A percentile compares a stretch with the other conserved stretches of the same genome.
Conservation (phyloP, 331 rosid species). For the Prunus yedoensis region DNA sequence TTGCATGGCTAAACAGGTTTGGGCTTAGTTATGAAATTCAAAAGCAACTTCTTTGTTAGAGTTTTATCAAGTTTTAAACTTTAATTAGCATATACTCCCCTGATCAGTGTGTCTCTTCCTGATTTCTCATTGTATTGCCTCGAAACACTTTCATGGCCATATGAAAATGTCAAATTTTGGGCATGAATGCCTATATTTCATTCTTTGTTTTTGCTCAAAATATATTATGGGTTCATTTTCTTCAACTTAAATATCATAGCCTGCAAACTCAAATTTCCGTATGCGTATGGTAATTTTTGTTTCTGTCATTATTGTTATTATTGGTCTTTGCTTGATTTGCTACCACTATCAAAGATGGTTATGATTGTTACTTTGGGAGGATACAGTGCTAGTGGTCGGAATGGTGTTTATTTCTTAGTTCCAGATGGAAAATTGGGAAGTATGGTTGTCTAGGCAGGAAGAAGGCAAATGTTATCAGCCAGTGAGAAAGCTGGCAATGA, state of each 20-base stretch:
- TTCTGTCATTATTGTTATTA: not conserved
- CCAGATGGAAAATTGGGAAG: not conserved
- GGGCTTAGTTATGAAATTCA: not conserved
- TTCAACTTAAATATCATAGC: not conserved
- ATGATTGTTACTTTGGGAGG: not conserved
- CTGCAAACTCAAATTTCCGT: not conserved
- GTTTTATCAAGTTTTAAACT: not conserved
- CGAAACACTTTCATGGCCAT: no score
- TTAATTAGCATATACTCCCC: not conserved
- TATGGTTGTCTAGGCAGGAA: not conserved
- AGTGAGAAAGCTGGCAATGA: constrained; percentile 31
- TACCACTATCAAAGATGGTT: not conserved
- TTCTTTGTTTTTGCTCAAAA: no score
- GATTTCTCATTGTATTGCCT: not conserved
- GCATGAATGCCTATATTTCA: no score
- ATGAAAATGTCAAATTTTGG: no score
- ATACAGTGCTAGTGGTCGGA: not conserved
- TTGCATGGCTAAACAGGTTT: not conserved
- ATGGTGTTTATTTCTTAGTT: no score
- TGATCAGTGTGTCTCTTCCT: not conserved
- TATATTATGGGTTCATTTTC: not conserved
- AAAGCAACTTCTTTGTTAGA: not conserved
- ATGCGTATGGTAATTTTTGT: not conserved
- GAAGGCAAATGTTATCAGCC: not conserved
- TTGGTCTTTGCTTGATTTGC: not conserved